These are phyloP conservation scores for Aspergillus sp. DNA, from an alignment of 2,329 filamentous ascomycete species.

Conservation along the genomic window DNA sequence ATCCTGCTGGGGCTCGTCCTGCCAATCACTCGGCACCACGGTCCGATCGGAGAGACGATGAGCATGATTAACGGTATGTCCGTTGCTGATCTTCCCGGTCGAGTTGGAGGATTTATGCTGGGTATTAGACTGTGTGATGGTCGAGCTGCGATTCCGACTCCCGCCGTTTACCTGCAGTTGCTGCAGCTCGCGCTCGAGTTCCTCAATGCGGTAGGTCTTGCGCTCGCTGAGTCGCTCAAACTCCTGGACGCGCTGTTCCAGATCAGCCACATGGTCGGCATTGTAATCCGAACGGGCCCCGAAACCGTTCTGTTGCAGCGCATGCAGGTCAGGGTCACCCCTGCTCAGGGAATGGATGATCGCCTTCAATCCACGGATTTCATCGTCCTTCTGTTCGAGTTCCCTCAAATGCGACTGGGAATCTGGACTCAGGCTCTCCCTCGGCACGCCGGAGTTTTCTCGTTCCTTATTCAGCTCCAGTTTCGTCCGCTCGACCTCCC, in stretches of 20 bases:
- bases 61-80: slow-evolving; percentile 35
- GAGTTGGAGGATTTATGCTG: slow-evolving; percentile 40
- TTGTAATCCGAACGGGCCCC: slow-evolving; percentile 48
- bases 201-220: slow-evolving; percentile 76
- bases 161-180: slow-evolving; percentile 36
- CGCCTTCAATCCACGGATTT: slow-evolving; percentile 94
- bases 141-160: slow-evolving; percentile 41
- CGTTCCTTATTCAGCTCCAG: slow-evolving; percentile 86
- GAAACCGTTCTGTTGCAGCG: slow-evolving; percentile 36
- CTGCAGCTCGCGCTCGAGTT: slow-evolving; percentile 79
- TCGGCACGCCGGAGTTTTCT: slow-evolving; percentile 73
- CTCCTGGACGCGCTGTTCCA: slow-evolving; percentile 81
- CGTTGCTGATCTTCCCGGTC: slow-evolving; percentile 31
- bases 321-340: slow-evolving; percentile 46
- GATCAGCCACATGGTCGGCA: slow-evolving; percentile 61
- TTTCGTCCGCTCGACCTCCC: slow-evolving; percentile 89
- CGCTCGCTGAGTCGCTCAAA: slow-evolving; percentile 73
- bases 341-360: slow-evolving; percentile 95
- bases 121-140: slow-evolving; percentile 38
- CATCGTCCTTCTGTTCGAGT: slow-evolving; percentile 91
- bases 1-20: slow-evolving; percentile 36
- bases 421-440: slow-evolving; percentile 55
- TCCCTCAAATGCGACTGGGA: slow-evolving; percentile 65
- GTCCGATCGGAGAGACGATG: slow-evolving; percentile 50
- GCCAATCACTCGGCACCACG: slow-evolving; percentile 48